Evolutionary conservation across 495 filamentous ascomycete genomes (phyloP).

Genomic region (Evernia prunastri): DNA sequence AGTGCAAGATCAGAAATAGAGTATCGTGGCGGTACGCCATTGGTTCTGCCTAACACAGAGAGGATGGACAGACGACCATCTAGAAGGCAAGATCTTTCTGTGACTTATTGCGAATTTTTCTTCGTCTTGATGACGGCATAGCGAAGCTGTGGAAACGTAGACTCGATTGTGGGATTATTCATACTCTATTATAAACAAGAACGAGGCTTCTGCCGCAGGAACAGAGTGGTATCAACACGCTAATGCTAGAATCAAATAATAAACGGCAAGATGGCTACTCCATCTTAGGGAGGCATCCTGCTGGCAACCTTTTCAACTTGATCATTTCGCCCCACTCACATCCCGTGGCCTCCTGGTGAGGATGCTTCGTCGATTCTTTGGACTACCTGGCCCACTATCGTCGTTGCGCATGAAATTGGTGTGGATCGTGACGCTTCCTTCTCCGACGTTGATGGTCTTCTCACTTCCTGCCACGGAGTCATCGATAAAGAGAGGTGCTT

Average conservation of each 20-base stretch:
- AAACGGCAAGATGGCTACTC: not conserved
- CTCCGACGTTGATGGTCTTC: constrained; percentile 64
- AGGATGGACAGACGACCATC: too few relatives aligned
- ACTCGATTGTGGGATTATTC: not conserved
- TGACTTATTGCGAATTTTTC: too few relatives aligned
- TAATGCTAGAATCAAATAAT: not conserved
- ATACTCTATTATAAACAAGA: too few relatives aligned
- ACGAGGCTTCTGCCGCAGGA: not conserved
- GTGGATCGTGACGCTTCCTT: constrained; percentile 59
- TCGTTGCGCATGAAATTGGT: constrained; percentile 50
- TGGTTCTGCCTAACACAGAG: too few relatives aligned
- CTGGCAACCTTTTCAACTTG: constrained; percentile 6
- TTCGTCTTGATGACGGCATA: too few relatives aligned
- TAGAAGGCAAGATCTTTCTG: too few relatives aligned
- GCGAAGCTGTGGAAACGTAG: too few relatives aligned
- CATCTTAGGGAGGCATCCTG: not conserved
- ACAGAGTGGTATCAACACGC: constrained; percentile 16
- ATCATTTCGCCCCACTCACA: constrained; percentile 21
- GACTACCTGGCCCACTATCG: constrained; percentile 45
- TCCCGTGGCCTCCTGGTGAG: constrained; percentile 47
- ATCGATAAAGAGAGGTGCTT: constrained; percentile 80
- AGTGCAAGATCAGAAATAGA: too few relatives aligned
- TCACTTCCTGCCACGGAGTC: constrained; percentile 61
- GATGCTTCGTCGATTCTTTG: constrained; percentile 48
- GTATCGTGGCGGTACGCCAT: too few relatives aligned